These are phyloP conservation scores for Hebeloma cylindrosporum DNA, from an alignment of 768 basidiomycete species.

Conservation along the genomic window DNA sequence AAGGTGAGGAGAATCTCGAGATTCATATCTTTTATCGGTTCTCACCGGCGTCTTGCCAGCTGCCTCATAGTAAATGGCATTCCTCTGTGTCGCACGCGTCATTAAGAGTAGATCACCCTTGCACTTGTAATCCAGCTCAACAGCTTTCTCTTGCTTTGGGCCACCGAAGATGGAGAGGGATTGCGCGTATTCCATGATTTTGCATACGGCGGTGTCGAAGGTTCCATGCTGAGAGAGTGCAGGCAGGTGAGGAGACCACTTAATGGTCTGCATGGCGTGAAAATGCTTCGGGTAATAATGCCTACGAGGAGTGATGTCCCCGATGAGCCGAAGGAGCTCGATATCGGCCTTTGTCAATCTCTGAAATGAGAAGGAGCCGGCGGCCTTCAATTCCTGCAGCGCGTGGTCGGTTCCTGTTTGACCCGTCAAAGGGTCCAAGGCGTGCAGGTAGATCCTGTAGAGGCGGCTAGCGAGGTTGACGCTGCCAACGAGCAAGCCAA, in stretches of 20 bases:
- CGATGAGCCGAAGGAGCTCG: constrained; percentile 33
- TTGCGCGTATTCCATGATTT: constrained; percentile 29
- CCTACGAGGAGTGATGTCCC: constrained; percentile 33
- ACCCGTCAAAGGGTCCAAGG: constrained; percentile 44
- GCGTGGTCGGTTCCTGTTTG: constrained; percentile 47
- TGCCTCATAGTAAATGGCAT: constrained; percentile 12
- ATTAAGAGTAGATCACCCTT: constrained; percentile 7
- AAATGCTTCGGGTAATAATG: constrained; percentile 39
- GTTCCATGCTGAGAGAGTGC: constrained; percentile 27
- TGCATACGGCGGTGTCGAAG: constrained; percentile 23
- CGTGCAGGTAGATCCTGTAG: constrained; percentile 44
- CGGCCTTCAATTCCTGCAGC: constrained; percentile 36
- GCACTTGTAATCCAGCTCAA: constrained; percentile 2
- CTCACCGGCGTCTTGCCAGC: background rate
- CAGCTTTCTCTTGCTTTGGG: background rate
- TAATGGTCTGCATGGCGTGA: constrained; percentile 39
- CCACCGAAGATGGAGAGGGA: constrained; percentile 11
- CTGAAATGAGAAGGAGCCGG: constrained; percentile 41
- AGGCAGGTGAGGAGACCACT: constrained; percentile 29
- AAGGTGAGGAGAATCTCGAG: constrained; percentile 13
- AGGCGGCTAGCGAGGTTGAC: constrained; percentile 29
- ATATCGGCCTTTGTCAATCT: constrained; percentile 28
- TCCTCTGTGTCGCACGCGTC: constrained; percentile 11
- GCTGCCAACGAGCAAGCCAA: constrained; percentile 33
- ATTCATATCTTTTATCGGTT: constrained; percentile 10